Base-by-base conservation (phyloP, 176 grass and related monocot species). In the Juncus effusus region DNA sequence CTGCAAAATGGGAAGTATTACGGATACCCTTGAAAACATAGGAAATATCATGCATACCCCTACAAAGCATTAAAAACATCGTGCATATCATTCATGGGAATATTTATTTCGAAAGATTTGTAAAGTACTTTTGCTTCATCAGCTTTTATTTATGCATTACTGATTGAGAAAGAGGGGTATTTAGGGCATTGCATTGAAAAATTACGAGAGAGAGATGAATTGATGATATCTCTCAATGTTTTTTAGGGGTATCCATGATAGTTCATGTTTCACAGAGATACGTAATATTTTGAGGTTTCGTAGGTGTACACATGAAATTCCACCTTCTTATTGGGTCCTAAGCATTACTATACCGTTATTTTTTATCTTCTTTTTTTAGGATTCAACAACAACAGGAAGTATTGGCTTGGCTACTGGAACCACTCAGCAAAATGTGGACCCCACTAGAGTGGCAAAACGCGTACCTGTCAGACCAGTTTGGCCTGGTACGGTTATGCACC, bases 361-460 rank as follows among this genome's bases (percentile, higher is more conserved):
- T 47, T 11, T 75, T 70, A 67, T 45, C 19, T 42, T 75, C 13
- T 28, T 38, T 70, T 80, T 73, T 61, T 69, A 97, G 93, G 82
- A 79, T 89, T 80, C 88, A 89, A 75, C 88, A 97, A 59, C 93
- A 97, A 75, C 88, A 97, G 59, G 93, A 97, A 81, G 93, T 97
- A 3, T 85, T 97, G 61, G 80, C 85, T 15, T 97, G 93, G 93
- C 77, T 89, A 71, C 85, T 97, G 66, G 93, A 92, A 78, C 93
- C 93, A 74, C 75, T 89, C 36, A 92, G 79, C 83, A 89, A 97
- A 80, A 73, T 68, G 52, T 97, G 93, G 93, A 86, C 72, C 36
- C 85, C 82, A 81, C 73, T 76, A 66, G 88, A 92, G 59, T 97
- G 93, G 93, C 93, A 97, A 88, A 89, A 75, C 74, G 72, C 85